phyloP scores from a whole-genome alignment of 176 grass and related monocot species.

The Cymbopogon citratus region DNA sequence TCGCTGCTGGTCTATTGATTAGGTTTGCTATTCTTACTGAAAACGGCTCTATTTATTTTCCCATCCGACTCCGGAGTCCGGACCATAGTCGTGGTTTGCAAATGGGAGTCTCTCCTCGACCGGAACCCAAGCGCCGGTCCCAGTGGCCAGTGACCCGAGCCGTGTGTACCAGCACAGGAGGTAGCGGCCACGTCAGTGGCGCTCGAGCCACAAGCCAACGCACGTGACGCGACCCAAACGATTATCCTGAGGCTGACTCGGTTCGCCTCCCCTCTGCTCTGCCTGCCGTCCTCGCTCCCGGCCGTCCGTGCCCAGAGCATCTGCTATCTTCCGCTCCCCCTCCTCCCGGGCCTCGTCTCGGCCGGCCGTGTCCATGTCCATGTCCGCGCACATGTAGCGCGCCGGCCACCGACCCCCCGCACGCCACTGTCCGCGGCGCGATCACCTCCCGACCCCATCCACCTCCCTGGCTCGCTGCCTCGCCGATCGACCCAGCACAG shows the following conservation, averaged over 20 bases:
- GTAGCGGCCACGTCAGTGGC: background rate
- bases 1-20: background rate
- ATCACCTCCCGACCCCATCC: background rate
- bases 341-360: background rate
- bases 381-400: conserved; percentile 11
- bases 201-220: background rate
- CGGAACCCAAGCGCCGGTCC: background rate
- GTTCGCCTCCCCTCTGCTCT: background rate
- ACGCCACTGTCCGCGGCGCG: background rate
- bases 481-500: background rate
- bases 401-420: background rate
- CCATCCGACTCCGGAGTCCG: too few relatives aligned
- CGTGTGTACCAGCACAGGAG: background rate
- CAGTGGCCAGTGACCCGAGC: background rate
- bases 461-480: too few relatives aligned
- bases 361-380: background rate
- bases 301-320: background rate
- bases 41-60: too few relatives aligned
- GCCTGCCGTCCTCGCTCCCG: background rate
- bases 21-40: background rate
- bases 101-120: too few relatives aligned
- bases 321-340: conserved; percentile 2
- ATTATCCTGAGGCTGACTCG: background rate
- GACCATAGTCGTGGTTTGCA: too few relatives aligned
- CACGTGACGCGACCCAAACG: background rate